Evolutionary conservation across 108 stramenopile genomes (phyloP), one percentile per base, ranked within the genome.

Genomic region (Stephanodiscus minutulus): DNA sequence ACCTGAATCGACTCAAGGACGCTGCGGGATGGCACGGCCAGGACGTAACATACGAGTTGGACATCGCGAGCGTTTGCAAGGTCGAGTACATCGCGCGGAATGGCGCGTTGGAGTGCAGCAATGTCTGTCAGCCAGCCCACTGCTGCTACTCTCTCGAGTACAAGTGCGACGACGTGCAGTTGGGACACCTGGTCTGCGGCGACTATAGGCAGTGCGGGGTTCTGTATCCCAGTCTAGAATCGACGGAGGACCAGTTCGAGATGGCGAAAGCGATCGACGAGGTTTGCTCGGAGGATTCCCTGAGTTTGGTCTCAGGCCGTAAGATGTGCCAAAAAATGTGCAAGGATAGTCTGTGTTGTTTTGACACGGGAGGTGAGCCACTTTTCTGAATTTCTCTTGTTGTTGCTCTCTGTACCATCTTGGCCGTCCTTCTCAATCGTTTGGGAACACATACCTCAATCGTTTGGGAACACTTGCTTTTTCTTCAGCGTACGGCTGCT

Each of bases 51-150:
- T 69, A 69, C 47, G 74, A 67, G 47, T 28, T 69, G 7, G 58
- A 69, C 29, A 55, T 76, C 13, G 53, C 58, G 13, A 62, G 53
- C 11, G 61, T 68, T 5, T 76, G 75, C 66, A 53, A 50, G 62
- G 60, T 39, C 13, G 68, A 69, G 43, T 68, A 76, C 36, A 76
- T 75, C 60, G 74, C 75, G 22, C 66, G 68, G 17, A 47, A 60
- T 69, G 75, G 75, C n/a, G 75, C 75, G 0, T 33, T 76, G 46
- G 56, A 66, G 64, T 76, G 75, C 43, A 76, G 75, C 21, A 76
- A 69, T 24, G 68, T 76, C 11, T 76, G 75, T 41, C 67, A 76
- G 53, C 67, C 75, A 8, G 75, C 75, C 27, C 75, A 76, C 46
- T 76, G 75, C 66, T 76, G 75, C 47, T 76, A 68, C 37, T 69